Base-by-base conservation (phyloP, 805 yeast species). In the Candida quercuum region DNA sequence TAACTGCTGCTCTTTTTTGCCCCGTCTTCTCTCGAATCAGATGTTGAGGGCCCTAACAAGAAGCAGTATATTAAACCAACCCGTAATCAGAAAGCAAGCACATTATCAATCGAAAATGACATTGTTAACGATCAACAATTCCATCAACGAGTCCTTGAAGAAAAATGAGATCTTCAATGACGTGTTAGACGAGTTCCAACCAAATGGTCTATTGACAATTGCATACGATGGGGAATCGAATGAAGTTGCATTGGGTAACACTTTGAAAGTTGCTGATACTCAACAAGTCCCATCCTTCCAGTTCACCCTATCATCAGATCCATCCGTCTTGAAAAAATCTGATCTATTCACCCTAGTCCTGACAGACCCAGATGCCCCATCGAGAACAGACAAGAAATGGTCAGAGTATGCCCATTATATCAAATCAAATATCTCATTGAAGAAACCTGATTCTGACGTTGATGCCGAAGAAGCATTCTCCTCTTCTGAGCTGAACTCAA, bases 281-380 rank as follows among this genome's bases (percentile, higher is more conserved):
- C 94, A 84, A 61, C 48, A 59, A n/a, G 52, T 49, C 32, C 96
- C 96, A 25, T 49, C 59, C 23, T 67, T 88, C 39, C 82, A 81
- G 45, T 78, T 84, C 61, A 76, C 88, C 46, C 63, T 71, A 27
- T 66, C 71, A 17, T 35, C 51, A 6, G 41, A 49, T 5, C 22
- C 42, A 5, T 45, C 40, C n/a, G 31, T 33, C 1, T 45, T 56
- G 14, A 60, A 58, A 30, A 43, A 52, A 14, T 63, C 66, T 27
- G 81, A 78, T 46, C 61, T 71, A 35, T 88, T 83, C 63, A 77
- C 93, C 10, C 63, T 89, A 47, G 84, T 85, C 3, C 49, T 88
- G 47, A 89, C 96, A 7, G 96, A 88, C 60, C 97, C 97, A 1
- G 96, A 88, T 66, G 96, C 96, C 7, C 97, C 97, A 12, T 74